A percentile compares a stretch with the other conserved stretches of the same genome.
These are phyloP conservation scores for Larix kaempferi DNA, from an alignment of 75 land plant species.

Conservation along the genomic window DNA sequence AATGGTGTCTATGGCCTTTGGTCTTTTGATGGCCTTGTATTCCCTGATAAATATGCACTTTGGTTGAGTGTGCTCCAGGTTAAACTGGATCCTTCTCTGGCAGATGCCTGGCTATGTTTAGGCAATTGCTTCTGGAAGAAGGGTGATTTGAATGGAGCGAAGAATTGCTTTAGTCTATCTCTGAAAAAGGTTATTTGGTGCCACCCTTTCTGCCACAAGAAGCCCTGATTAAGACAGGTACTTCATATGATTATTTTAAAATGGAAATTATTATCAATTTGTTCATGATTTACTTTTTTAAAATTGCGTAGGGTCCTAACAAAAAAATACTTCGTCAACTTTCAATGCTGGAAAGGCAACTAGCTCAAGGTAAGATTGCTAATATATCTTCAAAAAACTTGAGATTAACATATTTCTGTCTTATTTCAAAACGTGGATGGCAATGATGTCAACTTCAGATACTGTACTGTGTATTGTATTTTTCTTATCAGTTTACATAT, in stretches of 20 bases:
- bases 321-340: slow-evolving; percentile 80
- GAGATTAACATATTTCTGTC: neutral
- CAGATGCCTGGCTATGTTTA: slow-evolving; percentile 93
- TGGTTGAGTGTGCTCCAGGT: slow-evolving; percentile 49
- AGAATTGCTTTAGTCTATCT: slow-evolving; percentile 69
- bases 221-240: neutral
- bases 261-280: neutral
- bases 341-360: slow-evolving; percentile 90
- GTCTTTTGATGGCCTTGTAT: neutral
- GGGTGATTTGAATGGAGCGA: slow-evolving; percentile 77
- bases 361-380: slow-evolving; percentile 76
- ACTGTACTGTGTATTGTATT: neutral
- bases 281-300: neutral
- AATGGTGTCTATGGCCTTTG: neutral
- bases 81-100: slow-evolving; percentile 88
- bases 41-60: neutral
- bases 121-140: slow-evolving; percentile 98
- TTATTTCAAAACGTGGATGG: neutral
- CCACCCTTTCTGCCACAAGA: neutral
- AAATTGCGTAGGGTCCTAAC: slow-evolving; percentile 63
- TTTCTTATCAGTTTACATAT: too few species aligned
- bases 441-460: neutral
- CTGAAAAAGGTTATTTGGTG: slow-evolving; percentile 63
- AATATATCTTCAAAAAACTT: neutral
- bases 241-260: neutral